phyloP scores from a whole-genome alignment of 371 early-diverging fungal species.

The Apophysomyces variabilis region DNA sequence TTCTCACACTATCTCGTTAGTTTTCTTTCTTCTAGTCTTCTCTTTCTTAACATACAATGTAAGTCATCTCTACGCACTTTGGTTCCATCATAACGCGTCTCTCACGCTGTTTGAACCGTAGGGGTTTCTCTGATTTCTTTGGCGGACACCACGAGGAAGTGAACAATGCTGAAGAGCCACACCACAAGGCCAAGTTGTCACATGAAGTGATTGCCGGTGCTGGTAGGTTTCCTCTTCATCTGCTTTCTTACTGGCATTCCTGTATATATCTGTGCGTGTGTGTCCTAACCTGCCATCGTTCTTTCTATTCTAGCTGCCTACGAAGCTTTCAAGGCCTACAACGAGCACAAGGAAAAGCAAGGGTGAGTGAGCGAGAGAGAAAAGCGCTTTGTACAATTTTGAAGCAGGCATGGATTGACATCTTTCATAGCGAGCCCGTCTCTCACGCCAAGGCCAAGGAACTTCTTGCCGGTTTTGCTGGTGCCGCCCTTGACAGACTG shows the following conservation, averaged over 20 bases:
- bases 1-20: background rate
- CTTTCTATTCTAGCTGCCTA: slow-evolving; percentile 30
- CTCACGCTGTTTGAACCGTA: background rate
- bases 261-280: no score
- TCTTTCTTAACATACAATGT: no score
- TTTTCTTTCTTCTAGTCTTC: background rate
- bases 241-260: background rate
- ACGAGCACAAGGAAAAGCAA: slow-evolving; percentile 48
- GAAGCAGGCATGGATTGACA: background rate
- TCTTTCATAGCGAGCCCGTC: slow-evolving; percentile 33
- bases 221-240: slow-evolving; percentile 24
- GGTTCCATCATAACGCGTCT: no score
- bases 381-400: background rate
- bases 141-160: slow-evolving; percentile 32
- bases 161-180: slow-evolving; percentile 21
- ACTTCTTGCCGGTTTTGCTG: slow-evolving; percentile 57
- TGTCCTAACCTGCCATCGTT: no score
- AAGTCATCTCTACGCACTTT: no score
- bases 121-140: slow-evolving; percentile 48
- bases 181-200: slow-evolving; percentile 44
- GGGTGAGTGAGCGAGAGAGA: slow-evolving; percentile 22
- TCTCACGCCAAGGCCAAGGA: slow-evolving; percentile 55
- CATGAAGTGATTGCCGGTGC: slow-evolving; percentile 63
- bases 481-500: slow-evolving; percentile 56
- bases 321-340: slow-evolving; percentile 53